phyloP scores from a whole-genome alignment of 176 grass and related monocot genomes.

The Oryza australiensis region DNA sequence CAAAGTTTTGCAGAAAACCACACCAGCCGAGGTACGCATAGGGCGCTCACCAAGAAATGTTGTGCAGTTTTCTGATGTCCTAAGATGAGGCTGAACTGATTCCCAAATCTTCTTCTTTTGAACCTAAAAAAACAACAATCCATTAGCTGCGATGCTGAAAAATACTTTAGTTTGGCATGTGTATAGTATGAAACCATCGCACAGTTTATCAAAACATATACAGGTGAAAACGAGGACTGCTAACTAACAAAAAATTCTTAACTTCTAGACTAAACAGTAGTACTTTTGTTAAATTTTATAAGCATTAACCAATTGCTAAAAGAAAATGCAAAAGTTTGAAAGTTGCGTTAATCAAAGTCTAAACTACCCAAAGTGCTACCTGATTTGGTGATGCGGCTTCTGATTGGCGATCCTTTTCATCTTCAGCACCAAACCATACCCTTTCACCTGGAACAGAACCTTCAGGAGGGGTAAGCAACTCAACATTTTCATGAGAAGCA shows the following conservation, averaged over 20 bases:
- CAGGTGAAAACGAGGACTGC: too few relatives aligned
- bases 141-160: conserved; percentile 24
- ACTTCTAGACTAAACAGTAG: too few relatives aligned
- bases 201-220: not conserved
- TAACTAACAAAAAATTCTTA: too few relatives aligned
- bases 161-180: not conserved
- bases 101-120: conserved; percentile 99
- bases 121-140: conserved; percentile 43
- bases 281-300: too few relatives aligned
- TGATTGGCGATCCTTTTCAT: conserved; percentile 63
- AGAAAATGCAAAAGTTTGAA: not conserved
- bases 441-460: conserved; percentile 81
- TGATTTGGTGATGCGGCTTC: conserved; percentile 82
- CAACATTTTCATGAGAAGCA: conserved; percentile 79
- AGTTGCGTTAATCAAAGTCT: not conserved
- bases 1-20: conserved; percentile 68
- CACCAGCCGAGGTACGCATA: conserved; percentile 74
- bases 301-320: too few relatives aligned
- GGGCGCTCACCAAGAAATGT: conserved; percentile 58
- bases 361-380: conserved; percentile 40
- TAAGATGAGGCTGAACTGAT: conserved; percentile 83
- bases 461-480: conserved; percentile 86
- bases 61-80: conserved; percentile 61
- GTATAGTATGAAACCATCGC: not conserved
- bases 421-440: conserved; percentile 90